A percentile compares a stretch with the other conserved stretches of the same genome.
phyloP scores from a whole-genome alignment of 176 grass and related monocot genomes.

The Secale cereale region DNA sequence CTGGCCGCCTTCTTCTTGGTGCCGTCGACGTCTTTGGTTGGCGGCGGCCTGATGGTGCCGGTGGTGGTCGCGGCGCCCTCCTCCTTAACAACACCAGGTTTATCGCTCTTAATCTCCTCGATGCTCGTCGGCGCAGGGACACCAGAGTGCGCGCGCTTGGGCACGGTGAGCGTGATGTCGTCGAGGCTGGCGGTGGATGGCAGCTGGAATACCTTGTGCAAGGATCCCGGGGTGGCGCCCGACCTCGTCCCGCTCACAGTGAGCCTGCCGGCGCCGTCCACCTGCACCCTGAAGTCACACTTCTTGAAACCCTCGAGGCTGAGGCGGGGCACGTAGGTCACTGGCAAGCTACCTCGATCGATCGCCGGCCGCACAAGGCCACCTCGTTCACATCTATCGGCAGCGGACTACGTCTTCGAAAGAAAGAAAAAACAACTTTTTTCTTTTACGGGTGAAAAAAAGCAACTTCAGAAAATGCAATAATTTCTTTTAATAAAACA shows the following conservation, averaged over 20 bases:
- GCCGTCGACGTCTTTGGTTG: no score
- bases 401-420: no score
- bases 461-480: no score
- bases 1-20: background rate
- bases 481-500: no score
- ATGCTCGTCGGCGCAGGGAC: background rate
- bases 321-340: background rate
- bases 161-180: conserved; percentile 40
- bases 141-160: conserved; percentile 5
- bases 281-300: conserved; percentile 53
- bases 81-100: background rate
- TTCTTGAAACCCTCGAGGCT: conserved; percentile 37
- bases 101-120: background rate
- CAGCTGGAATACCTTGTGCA: conserved; percentile 48
- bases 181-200: conserved; percentile 35
- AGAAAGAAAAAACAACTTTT: no score
- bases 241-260: background rate
- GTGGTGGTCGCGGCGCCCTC: no score
- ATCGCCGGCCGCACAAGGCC: no score
- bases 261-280: conserved; percentile 26
- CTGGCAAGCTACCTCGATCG: no score
- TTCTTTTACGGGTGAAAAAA: no score
- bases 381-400: no score
- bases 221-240: background rate
- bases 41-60: background rate